phyloP scores from a whole-genome alignment of 257 asterid genomes.

The Solanum corneliomulleri region DNA sequence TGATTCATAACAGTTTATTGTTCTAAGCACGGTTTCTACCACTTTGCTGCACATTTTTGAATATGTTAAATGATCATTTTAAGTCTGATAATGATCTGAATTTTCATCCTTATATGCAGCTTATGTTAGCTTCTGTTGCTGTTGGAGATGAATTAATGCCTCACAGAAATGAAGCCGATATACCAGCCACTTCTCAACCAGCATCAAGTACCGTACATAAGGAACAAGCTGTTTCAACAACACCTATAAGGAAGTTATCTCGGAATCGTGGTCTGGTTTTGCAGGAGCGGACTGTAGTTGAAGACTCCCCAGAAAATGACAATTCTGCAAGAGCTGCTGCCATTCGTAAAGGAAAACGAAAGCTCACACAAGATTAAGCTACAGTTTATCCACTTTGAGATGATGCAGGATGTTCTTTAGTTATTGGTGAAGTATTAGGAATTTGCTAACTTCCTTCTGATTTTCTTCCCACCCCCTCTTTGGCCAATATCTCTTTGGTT shows the following conservation, averaged over 20 bases:
- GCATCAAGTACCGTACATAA: constrained; percentile 18
- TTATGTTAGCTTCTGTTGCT: constrained; percentile 57
- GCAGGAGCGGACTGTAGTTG: constrained; percentile 71
- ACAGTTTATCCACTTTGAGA: neutral
- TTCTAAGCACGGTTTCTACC: neutral
- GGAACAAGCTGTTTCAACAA: constrained; percentile 31
- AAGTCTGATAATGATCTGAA: neutral
- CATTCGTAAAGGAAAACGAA: constrained; percentile 62
- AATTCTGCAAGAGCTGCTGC: constrained; percentile 31
- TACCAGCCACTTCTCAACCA: constrained; percentile 7
- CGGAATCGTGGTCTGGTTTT: constrained; percentile 84
- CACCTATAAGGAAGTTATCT: constrained; percentile 80
- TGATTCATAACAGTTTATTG: neutral
- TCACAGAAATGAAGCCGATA: constrained; percentile 28
- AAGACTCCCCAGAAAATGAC: constrained; percentile 72
- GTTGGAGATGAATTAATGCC: constrained; percentile 90
- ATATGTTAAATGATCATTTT: neutral
- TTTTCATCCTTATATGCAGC: constrained; percentile 25
- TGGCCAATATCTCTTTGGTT: neutral
- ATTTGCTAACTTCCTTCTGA: neutral
- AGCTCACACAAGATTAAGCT: neutral
- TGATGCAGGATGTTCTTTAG: neutral
- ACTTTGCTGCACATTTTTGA: neutral
- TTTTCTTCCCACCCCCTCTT: neutral
- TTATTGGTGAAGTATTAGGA: neutral